Percentiles rank a stretch among this genome's conserved stretches.
These are phyloP conservation scores for Cytospora piceae DNA, from an alignment of 2,329 filamentous ascomycete genomes.

Conservation along the genomic window DNA sequence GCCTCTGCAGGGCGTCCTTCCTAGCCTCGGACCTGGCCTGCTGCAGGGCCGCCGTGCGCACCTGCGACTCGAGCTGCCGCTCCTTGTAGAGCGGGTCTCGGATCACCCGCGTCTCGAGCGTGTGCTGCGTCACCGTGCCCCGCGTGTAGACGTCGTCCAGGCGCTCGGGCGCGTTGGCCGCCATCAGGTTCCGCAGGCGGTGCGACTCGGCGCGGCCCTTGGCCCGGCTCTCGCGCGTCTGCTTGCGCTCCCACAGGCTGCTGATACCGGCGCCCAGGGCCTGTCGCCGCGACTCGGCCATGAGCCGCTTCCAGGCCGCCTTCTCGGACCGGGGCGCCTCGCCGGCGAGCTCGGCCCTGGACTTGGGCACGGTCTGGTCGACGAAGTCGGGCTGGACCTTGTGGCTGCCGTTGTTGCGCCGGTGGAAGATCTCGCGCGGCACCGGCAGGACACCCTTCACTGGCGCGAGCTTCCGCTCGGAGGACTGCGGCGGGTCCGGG, in stretches of 20 bases:
- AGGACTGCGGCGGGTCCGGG: slow-evolving; percentile 74
- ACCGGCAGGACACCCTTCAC: slow-evolving; percentile 82
- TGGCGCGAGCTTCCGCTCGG: slow-evolving; percentile 49
- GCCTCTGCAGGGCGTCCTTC: slow-evolving; percentile 74
- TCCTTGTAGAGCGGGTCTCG: slow-evolving; percentile 66
- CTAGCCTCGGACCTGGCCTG: slow-evolving; percentile 61
- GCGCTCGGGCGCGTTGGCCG: slow-evolving; percentile 66
- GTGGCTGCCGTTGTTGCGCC: slow-evolving; percentile 52
- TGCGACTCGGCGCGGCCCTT: slow-evolving; percentile 48
- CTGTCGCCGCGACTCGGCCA: slow-evolving; percentile 72
- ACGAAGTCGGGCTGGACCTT: slow-evolving; percentile 69
- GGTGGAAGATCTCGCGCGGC: slow-evolving; percentile 78
- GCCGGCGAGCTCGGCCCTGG: slow-evolving; percentile 45
- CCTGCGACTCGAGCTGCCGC: slow-evolving; percentile 51
- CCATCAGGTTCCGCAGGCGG: slow-evolving; percentile 50
- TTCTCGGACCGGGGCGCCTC: slow-evolving; percentile 42
- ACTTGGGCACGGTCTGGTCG: slow-evolving; percentile 58
- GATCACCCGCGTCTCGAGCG: slow-evolving; percentile 52
- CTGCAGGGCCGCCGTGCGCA: slow-evolving; percentile 48
- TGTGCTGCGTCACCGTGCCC: slow-evolving; percentile 62
- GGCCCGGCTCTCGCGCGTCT: slow-evolving; percentile 44
- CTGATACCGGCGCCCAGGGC: slow-evolving; percentile 74
- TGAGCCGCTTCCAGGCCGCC: slow-evolving; percentile 68
- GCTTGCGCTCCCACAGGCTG: slow-evolving; percentile 70
- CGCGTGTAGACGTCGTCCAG: slow-evolving; percentile 79